Conservation (phyloP, 805 yeast species). For the Starmerella powellii region DNA sequence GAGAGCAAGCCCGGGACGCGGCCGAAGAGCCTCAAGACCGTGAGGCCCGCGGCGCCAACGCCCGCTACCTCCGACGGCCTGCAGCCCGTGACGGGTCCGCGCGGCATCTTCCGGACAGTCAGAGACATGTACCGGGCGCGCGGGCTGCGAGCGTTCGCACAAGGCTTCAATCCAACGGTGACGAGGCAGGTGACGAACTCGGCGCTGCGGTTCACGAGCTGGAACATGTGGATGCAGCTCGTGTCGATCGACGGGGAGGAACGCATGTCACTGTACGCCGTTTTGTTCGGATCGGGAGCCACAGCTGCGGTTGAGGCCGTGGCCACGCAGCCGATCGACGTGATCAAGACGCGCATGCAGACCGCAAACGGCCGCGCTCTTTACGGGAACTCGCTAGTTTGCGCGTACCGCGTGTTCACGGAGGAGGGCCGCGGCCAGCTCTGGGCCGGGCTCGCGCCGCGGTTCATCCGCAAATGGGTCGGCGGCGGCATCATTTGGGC, state of each 20-base stretch:
- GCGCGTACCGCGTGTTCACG: conserved; percentile 29
- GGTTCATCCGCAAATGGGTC: conserved; percentile 56
- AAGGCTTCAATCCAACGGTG: conserved; percentile 75
- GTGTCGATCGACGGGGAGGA: conserved; percentile 22
- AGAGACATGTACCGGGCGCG: conserved; percentile 56
- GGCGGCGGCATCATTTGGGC: conserved; percentile 60
- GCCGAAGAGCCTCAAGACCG: not conserved
- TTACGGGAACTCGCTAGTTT: conserved; percentile 29
- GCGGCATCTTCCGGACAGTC: conserved; percentile 21
- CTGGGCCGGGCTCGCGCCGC: conserved; percentile 38
- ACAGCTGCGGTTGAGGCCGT: conserved; percentile 47
- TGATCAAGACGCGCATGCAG: conserved; percentile 77
- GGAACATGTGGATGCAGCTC: conserved; percentile 62
- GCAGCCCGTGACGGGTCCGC: conserved; percentile 6
- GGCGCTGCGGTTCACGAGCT: conserved; percentile 72
- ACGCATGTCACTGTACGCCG: conserved; percentile 21
- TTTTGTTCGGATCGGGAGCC: conserved; percentile 41
- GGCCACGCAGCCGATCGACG: conserved; percentile 80
- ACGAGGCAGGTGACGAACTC: conserved; percentile 68
- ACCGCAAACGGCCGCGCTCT: conserved; percentile 34
- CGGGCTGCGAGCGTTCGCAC: conserved; percentile 67
- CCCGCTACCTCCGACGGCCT: not conserved
- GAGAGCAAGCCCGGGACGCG: not conserved
- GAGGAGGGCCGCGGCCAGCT: conserved; percentile 31
- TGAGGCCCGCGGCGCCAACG: conserved; percentile 2